A percentile compares a stretch with the other conserved stretches of the same genome.
Evolutionary conservation across 208 protist genomes (phyloP).

Genomic region (Leptomonas pyrrhocoris): DNA sequence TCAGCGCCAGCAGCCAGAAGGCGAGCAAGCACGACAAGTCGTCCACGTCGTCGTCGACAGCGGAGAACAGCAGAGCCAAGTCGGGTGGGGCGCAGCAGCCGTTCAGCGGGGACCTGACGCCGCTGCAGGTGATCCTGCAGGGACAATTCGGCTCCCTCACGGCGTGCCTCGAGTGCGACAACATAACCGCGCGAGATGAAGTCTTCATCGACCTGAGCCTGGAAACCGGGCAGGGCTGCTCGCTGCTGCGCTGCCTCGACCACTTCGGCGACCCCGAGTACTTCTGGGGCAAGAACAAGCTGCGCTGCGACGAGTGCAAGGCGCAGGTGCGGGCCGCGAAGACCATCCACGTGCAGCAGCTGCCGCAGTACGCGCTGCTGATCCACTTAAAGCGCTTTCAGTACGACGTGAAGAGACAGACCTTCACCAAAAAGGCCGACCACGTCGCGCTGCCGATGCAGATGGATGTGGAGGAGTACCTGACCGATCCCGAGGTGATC

Average conservation of each 20-base stretch:
- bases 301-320: constrained; percentile 83
- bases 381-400: constrained; percentile 94
- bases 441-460: constrained; percentile 89
- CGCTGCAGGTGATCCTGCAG: constrained; percentile 76
- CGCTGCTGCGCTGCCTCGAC: constrained; percentile 75
- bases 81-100: background rate
- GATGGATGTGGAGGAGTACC: constrained; percentile 87
- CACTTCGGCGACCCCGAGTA: constrained; percentile 80
- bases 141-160: constrained; percentile 79
- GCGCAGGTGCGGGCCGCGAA: constrained; percentile 70
- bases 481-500: constrained; percentile 42
- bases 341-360: constrained; percentile 80
- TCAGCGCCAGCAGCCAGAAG: constrained; percentile 22
- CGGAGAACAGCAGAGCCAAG: constrained; percentile 1
- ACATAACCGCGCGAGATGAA: constrained; percentile 62
- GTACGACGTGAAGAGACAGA: constrained; percentile 72
- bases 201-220: constrained; percentile 87
- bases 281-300: constrained; percentile 82
- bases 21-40: constrained; percentile 15
- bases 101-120: constrained; percentile 33
- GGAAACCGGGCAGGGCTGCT: constrained; percentile 78
- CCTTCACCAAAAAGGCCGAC: constrained; percentile 80
- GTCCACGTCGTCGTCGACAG: background rate
- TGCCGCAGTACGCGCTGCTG: constrained; percentile 85
- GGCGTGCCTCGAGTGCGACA: constrained; percentile 78